Base-by-base conservation (phyloP, 2,329 filamentous ascomycete species). In the Huntiella omanensis region DNA sequence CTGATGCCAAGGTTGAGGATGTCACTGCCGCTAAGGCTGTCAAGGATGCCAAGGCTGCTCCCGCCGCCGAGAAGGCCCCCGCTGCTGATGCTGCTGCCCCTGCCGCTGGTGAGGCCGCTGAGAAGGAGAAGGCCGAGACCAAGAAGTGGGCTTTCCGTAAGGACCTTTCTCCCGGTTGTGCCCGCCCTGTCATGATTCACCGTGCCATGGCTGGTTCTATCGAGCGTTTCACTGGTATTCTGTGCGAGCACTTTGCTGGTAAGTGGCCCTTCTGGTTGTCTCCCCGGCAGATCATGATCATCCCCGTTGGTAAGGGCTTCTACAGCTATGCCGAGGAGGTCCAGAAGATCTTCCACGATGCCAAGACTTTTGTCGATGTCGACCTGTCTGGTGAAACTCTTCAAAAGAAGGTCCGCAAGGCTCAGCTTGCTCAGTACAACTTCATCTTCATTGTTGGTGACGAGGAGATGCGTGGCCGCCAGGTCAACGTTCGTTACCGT, bases 231-330 rank as follows among this genome's bases (percentile, higher is more conserved):
- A 70, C 83, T 57, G 83, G 75, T 53, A 85, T 88, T 53, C 68
- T 88, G 50, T 83, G 75, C 40, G 83, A 91, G 68, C 83, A 88
- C 62, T 88, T 85, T 59, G 83, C 71, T 46, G 83, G 83, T 55
- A 86, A 86, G 65, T 91, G 83, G 83, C 83, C 83, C 1, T 85
- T 88, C 70, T 91, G 83, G 83, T 66, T 91, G 51, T 83, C 77
- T 54, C 83, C 83, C n/a, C 73, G 83, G 44, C 83, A 91, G 62
- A 75, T 91, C 17, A 52, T 52, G 49, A 73, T 91, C 52, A 77
- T 87, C 51, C 83, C 83, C 6, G 81, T 85, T 50, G 82, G 82
- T 63, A 77, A 79, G 43, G 69, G 73, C 40, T 79, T 71, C 55
- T 71, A 76, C 55, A 76, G 78, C 57, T 86, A 91, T 60, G 82